Conservation (phyloP, 78 protist species). For the Polysphondylium violaceum region DNA sequence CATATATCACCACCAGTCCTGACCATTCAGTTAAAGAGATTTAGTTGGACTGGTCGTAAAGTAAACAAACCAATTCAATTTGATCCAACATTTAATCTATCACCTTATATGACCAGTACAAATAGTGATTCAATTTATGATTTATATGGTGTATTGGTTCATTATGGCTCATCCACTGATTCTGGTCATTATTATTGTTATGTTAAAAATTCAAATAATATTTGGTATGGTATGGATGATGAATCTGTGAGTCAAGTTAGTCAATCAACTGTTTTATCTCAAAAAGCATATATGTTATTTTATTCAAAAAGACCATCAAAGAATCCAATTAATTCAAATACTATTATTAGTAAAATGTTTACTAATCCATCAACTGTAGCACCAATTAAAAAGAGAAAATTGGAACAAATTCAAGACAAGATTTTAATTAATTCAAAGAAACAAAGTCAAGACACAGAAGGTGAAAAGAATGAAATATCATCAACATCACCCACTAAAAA, state of each 20-base stretch:
- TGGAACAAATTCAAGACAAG: slow-evolving; percentile 13
- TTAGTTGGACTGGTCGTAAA: slow-evolving; percentile 65
- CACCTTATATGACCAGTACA: slow-evolving; percentile 47
- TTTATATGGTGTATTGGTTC: slow-evolving; percentile 93
- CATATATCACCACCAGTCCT: slow-evolving; percentile 78
- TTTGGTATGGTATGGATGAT: slow-evolving; percentile 81
- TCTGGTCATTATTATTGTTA: slow-evolving; percentile 95
- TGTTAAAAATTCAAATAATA: slow-evolving; percentile 44
- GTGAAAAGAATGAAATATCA: background rate
- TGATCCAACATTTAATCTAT: slow-evolving; percentile 34
- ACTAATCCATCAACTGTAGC: background rate
- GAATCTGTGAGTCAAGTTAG: slow-evolving; percentile 46
- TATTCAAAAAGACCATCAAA: slow-evolving; percentile 50
- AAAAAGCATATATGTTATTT: slow-evolving; percentile 82
- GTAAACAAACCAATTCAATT: slow-evolving; percentile 60
- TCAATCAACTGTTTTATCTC: slow-evolving; percentile 41
- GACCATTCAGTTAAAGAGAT: slow-evolving; percentile 82
- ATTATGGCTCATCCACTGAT: slow-evolving; percentile 82
- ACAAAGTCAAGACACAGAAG: background rate
- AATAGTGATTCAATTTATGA: slow-evolving; percentile 63
- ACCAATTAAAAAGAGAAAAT: slow-evolving; percentile 15
- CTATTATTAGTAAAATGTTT: background rate
- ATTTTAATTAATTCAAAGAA: too few relatives aligned
- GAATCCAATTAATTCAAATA: background rate
- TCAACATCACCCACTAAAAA: background rate